Percentiles rank a stretch among this genome's conserved stretches.
Conservation (phyloP, 2,329 filamentous ascomycete species). For the Scleromitrula shiraiana region DNA sequence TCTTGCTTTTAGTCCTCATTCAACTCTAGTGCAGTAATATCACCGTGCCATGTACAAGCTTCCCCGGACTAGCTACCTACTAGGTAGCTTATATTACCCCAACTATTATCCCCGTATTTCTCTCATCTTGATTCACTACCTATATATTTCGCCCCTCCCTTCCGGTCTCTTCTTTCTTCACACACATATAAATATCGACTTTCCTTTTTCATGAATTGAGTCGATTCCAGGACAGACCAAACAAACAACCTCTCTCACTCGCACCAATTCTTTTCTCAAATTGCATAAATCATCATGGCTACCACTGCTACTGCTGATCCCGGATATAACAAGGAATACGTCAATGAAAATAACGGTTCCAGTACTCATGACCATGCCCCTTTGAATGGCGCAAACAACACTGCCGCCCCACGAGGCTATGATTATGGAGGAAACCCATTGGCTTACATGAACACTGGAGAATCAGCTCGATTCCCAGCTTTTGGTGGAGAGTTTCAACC, state of each 20-base stretch:
- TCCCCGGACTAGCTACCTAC: no score
- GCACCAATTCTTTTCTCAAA: no score
- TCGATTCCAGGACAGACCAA: not conserved
- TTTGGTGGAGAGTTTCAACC: constrained; percentile 54
- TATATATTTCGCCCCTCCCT: constrained; percentile 15
- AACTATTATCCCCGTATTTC: no score
- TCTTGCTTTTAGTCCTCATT: no score
- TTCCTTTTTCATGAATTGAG: not conserved
- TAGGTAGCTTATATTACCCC: no score
- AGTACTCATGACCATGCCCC: constrained; percentile 16
- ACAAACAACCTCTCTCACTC: no score
- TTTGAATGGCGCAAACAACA: constrained; percentile 2
- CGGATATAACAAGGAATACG: constrained; percentile 18
- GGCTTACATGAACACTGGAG: constrained; percentile 37
- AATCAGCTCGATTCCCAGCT: constrained; percentile 39
- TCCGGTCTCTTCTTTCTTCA: constrained; percentile 22
- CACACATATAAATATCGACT: constrained; percentile 11
- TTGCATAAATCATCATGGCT: constrained; percentile 17
- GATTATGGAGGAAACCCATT: constrained; percentile 37
- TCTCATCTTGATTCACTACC: no score
- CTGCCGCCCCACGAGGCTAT: constrained; percentile 7
- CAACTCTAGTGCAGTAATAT: no score
- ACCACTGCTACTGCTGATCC: constrained; percentile 18
- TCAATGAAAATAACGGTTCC: constrained; percentile 2
- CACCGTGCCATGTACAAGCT: no score